Evolutionary conservation across 257 asterid genomes (phyloP), one percentile per base, ranked within the genome.

Genomic region (Salvia hispanica): DNA sequence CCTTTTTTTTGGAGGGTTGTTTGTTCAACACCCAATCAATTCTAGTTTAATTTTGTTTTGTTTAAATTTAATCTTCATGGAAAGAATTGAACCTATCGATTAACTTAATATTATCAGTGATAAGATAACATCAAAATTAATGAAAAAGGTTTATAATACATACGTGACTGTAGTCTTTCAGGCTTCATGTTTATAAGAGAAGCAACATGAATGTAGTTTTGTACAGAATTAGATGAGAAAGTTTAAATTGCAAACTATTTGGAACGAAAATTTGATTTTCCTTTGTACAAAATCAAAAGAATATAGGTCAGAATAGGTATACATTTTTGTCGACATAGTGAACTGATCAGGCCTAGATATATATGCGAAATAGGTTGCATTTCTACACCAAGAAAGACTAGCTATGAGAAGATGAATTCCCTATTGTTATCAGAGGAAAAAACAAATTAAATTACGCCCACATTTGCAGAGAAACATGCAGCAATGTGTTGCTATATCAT

Each of bases 401-500:
- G 68, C 72, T 66, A 58, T 2, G 31, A 39, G 50, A 9, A 15
- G 40, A 21, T 2, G 6, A 5, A 60, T 60, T 40, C 25, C 18
- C 52, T 60, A 18, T 42, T 3, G 31, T 40, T 58, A 61, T 31
- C 70, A 16, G 69, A 48, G 10, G 14, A 47, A 18, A 21, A 10
- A 21, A 69, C 59, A 47, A 28, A 10, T 44, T 45, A 69, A 69
- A 47, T 18, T 36, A 58, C 14, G 64, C 70, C 72, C 39, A 55
- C 34, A 45, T 9, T n/a, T 44, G 66, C 58, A 46, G 50, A 54
- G 58, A 45, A 72, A 63, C 15, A 8, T 40, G 44, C 11, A 34
- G 9, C 4, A 51, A 40, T 40, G 44, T 39, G 36, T 64, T 59
- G 62, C 72, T 77, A 80, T 46, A 58, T 61, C 68, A 77, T 62